Evolutionary conservation across 2,329 filamentous ascomycete species (phyloP).

Genomic region (Monilinia laxa): DNA sequence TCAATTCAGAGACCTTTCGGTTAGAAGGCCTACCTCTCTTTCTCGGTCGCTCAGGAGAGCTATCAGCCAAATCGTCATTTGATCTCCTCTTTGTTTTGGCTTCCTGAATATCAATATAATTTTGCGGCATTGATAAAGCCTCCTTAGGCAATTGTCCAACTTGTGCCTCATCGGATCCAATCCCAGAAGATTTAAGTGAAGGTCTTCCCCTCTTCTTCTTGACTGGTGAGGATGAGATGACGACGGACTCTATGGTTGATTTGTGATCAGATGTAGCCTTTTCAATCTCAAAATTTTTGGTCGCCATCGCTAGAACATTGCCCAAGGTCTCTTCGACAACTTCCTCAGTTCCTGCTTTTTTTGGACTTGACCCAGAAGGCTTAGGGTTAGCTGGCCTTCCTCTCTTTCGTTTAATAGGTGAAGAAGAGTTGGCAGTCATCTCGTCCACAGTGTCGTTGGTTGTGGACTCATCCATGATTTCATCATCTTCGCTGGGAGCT

Average conservation of each 20-base stretch:
- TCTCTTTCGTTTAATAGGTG: slow-evolving; percentile 1
- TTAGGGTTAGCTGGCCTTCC: slow-evolving; percentile 3
- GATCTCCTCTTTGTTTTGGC: not conserved
- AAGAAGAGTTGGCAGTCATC: not conserved
- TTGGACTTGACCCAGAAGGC: not conserved
- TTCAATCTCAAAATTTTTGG: not conserved
- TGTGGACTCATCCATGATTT: not conserved
- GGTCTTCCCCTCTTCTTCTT: slow-evolving; percentile 15
- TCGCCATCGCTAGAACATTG: not conserved
- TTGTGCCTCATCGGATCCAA: not conserved
- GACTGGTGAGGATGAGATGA: not conserved
- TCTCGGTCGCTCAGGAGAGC: not conserved
- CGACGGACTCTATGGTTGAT: not conserved
- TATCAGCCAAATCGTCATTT: not conserved
- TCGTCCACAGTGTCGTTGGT: not conserved
- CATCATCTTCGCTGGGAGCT: not conserved
- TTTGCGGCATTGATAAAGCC: not conserved
- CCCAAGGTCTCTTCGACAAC: not conserved
- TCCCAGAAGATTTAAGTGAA: not conserved
- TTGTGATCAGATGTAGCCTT: not conserved
- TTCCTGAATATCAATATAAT: not conserved
- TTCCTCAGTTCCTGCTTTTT: not conserved
- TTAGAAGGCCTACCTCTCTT: slow-evolving; percentile 8
- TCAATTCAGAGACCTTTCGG: slow-evolving; percentile 2
- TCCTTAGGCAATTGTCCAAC: not conserved